Evolutionary conservation across 768 basidiomycete genomes (phyloP).

Genomic region (Leccinum obscurum): DNA sequence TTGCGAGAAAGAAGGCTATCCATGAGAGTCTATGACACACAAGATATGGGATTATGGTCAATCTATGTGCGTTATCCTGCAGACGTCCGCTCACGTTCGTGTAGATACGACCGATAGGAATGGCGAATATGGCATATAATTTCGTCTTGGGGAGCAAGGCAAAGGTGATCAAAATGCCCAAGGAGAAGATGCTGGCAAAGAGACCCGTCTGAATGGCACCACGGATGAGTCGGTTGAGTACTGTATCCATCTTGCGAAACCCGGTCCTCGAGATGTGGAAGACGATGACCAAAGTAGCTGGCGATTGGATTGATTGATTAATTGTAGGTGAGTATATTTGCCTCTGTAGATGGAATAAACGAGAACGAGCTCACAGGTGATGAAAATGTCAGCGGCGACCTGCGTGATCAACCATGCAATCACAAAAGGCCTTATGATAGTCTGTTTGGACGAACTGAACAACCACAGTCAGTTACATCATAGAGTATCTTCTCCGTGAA

Average conservation of each 20-base stretch:
- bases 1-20: conserved; percentile 13
- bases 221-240: not conserved
- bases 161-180: not conserved
- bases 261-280: not conserved
- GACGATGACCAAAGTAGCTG: not conserved
- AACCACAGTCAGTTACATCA: not conserved
- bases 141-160: not conserved
- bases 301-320: not conserved
- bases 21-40: conserved; percentile 10
- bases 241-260: not conserved
- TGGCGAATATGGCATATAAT: not conserved
- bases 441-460: not conserved
- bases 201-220: conserved; percentile 1
- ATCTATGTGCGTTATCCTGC: no score
- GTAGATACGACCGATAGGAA: not conserved
- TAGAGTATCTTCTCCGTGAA: not conserved
- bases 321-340: not conserved
- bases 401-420: not conserved
- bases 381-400: not conserved
- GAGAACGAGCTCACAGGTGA: not conserved
- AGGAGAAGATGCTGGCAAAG: not conserved
- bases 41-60: not conserved
- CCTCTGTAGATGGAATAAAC: not conserved
- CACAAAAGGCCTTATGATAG: not conserved
- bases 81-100: not conserved